Evolutionary conservation across 345 rosid genomes (phyloP), one percentile per base, ranked within the genome.

Genomic region (Heritiera littoralis): DNA sequence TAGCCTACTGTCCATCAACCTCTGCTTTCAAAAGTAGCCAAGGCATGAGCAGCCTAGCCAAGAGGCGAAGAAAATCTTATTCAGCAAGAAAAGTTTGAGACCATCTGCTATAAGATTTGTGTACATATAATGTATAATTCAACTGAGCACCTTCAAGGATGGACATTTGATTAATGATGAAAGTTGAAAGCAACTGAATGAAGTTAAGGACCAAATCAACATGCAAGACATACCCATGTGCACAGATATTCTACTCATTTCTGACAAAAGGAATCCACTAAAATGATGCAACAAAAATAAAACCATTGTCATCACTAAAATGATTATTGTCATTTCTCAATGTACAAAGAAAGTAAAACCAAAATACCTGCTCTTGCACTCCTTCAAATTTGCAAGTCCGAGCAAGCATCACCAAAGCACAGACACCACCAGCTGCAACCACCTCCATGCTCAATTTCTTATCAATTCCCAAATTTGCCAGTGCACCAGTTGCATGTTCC

Each of bases 401-500:
- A 77, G 97, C 97, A 85, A 92, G 89, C 91, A 88, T 91, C 80
- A 91, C 97, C 76, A 92, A 87, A 70, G 95, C 97, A 52, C 88
- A 91, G 52, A 92, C 89, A 54, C 97, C 95, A 77, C 97, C 97
- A 14, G 90, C 91, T 40, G 68, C 49, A 41, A 93, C 93, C 8
- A 92, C 97, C 75, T 89, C 95, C 88, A 89, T 87, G 80, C 95
- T 91, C 74, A 95, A 91, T 82, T 91, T 91, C 83, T 92, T 95
- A 80, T 92, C 97, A 45, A 95, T 93, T 55, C 93, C 95, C 86
- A 92, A 85, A 88, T 92, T 92, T 58, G 97, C 97, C 78, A 89
- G 83, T 40, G 95, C 97, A 63, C 97, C 97, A 55, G 97, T 93
- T 56, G 97, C 95, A 66, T 93, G 93, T 87, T 92, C 97, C 97